Percentiles rank a stretch among this genome's conserved stretches.
phyloP scores from a whole-genome alignment of 495 filamentous ascomycete species.

The Neohortaea acidophila region DNA sequence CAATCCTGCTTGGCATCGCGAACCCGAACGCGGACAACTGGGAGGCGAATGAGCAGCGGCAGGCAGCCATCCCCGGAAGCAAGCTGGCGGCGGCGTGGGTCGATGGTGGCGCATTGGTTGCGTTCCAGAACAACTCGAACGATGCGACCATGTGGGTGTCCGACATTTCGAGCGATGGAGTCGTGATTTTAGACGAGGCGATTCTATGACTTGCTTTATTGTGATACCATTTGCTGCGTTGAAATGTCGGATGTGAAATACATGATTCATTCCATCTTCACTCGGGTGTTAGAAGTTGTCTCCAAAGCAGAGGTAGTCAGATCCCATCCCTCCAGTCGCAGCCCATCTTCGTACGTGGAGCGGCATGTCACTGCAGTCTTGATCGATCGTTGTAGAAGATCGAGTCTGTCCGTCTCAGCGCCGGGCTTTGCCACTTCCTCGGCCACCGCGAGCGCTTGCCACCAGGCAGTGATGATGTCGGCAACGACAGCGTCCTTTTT shows the following conservation, averaged over 20 bases:
- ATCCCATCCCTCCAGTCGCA: conserved; percentile 45
- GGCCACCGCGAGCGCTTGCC: conserved; percentile 9
- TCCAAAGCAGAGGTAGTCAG: conserved; percentile 42
- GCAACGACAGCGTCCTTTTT: conserved; percentile 33
- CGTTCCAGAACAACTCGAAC: conserved; percentile 6
- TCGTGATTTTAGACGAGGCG: too few species aligned
- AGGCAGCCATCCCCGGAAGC: not conserved
- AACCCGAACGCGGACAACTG: not conserved
- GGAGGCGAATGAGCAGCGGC: not conserved
- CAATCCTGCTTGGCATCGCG: not conserved
- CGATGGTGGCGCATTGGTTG: conserved; percentile 2
- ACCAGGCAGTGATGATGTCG: conserved; percentile 13
- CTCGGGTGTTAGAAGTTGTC: conserved; percentile 29
- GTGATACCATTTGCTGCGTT: too few species aligned
- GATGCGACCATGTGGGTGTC: conserved; percentile 2
- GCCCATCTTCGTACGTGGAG: conserved; percentile 25
- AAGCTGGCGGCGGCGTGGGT: conserved; percentile 5
- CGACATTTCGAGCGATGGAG: too few species aligned
- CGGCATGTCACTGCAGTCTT: conserved; percentile 48
- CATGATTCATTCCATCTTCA: conserved; percentile 2
- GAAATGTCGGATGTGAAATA: too few species aligned
- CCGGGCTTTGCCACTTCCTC: not conserved
- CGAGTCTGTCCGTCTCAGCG: not conserved
- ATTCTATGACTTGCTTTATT: too few species aligned
- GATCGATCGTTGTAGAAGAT: conserved; percentile 29